A percentile compares a stretch with the other conserved stretches of the same genome.
Evolutionary conservation across 768 basidiomycete genomes (phyloP).

Genomic region (Boletus eberwhitei): DNA sequence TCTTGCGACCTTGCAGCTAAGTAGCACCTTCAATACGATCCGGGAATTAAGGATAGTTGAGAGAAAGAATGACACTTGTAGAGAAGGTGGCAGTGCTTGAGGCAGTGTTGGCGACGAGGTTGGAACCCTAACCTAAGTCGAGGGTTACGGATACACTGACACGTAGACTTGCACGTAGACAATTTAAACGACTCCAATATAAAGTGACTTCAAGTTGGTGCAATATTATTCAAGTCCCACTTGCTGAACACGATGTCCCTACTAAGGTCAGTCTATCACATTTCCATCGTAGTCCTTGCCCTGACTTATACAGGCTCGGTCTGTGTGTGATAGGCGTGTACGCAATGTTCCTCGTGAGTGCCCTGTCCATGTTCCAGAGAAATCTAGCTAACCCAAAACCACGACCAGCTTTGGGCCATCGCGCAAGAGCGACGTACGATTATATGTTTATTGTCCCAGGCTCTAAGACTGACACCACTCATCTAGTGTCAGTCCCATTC

Average conservation of each 20-base stretch:
- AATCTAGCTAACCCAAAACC: slow-evolving; percentile 2
- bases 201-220: not conserved
- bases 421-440: slow-evolving; percentile 88
- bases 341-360: slow-evolving; percentile 81
- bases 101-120: too few relatives aligned
- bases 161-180: slow-evolving; percentile 29
- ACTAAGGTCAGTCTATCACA: slow-evolving; percentile 17
- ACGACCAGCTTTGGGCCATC: slow-evolving; percentile 75
- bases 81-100: too few relatives aligned
- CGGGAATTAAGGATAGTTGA: not conserved
- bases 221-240: not conserved
- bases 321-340: slow-evolving; percentile 88
- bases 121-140: slow-evolving; percentile 15
- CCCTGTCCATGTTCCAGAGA: not conserved
- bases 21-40: not conserved
- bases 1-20: not conserved
- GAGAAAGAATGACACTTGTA: not conserved
- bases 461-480: not conserved
- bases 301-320: slow-evolving; percentile 46
- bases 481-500: slow-evolving; percentile 80
- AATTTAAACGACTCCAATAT: not conserved
- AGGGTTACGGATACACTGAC: slow-evolving; percentile 22
- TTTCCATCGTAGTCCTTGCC: not conserved
- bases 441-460: not conserved
- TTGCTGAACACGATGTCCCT: slow-evolving; percentile 19